Conservation (phyloP, 2,329 filamentous ascomycete genomes). For the Pseudogymnoascus sp. region DNA sequence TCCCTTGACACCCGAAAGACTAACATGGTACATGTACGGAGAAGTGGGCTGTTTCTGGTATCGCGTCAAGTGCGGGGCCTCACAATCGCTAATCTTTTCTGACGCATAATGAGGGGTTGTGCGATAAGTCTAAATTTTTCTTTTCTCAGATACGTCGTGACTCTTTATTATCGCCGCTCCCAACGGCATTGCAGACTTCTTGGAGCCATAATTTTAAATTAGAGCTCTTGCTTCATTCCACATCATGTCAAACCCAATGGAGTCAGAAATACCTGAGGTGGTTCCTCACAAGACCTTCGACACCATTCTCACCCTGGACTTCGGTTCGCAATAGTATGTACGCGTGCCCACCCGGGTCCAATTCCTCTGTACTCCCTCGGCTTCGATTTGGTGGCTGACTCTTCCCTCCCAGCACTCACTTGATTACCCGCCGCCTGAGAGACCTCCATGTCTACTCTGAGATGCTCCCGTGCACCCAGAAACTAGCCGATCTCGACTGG, state of each 20-base stretch:
- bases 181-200: slow-evolving; percentile 21
- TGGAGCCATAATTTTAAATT: slow-evolving; percentile 40
- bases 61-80: slow-evolving; percentile 8
- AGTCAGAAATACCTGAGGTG: slow-evolving; percentile 17
- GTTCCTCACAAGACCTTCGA: slow-evolving; percentile 34
- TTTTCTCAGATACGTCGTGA: slow-evolving; percentile 1
- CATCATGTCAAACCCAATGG: not conserved
- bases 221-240: not conserved
- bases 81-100: slow-evolving; percentile 10
- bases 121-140: slow-evolving; percentile 10
- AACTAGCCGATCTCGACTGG: slow-evolving; percentile 65
- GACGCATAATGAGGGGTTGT: slow-evolving; percentile 10
- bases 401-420: slow-evolving; percentile 59
- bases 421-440: slow-evolving; percentile 67
- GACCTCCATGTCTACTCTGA: slow-evolving; percentile 77
- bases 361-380: not conserved
- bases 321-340: slow-evolving; percentile 36
- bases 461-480: slow-evolving; percentile 80
- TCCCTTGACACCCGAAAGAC: slow-evolving; percentile 1
- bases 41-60: slow-evolving; percentile 9
- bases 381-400: slow-evolving; percentile 20
- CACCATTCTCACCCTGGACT: slow-evolving; percentile 65
- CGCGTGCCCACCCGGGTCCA: slow-evolving; percentile 9
- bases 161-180: slow-evolving; percentile 8
- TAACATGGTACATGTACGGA: slow-evolving; percentile 5